Evolutionary conservation across 2,329 filamentous ascomycete genomes (phyloP).

Genomic region (Ceratocystis papillata): DNA sequence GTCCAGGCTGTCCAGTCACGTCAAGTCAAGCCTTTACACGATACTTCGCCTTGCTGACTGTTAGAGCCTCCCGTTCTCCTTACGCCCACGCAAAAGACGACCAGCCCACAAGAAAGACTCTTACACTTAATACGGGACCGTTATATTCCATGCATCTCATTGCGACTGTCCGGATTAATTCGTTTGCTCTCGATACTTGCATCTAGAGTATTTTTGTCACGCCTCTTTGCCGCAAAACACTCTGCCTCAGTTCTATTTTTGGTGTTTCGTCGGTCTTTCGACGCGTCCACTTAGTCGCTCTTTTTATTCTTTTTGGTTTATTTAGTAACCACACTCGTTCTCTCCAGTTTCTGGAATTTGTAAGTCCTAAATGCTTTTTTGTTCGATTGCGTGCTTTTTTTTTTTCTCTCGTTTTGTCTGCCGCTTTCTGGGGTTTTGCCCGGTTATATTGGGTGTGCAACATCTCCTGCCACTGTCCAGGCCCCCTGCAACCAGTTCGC

Average conservation of each 20-base stretch:
- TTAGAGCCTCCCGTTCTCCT: background rate
- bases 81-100: background rate
- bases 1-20: background rate
- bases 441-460: no score
- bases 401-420: background rate
- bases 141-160: conserved; percentile 6
- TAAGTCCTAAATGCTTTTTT: background rate
- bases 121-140: background rate
- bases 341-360: conserved; percentile 17
- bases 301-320: conserved; percentile 13
- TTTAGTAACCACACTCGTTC: conserved; percentile 2
- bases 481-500: no score
- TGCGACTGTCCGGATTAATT: conserved; percentile 4
- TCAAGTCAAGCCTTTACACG: background rate
- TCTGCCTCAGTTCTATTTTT: conserved; percentile 16
- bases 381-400: background rate
- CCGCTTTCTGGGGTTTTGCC: no score
- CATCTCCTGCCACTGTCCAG: no score
- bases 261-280: background rate
- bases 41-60: background rate
- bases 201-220: conserved; percentile 10
- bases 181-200: conserved; percentile 6
- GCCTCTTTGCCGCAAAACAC: background rate
- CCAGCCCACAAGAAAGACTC: background rate
- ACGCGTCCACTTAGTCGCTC: conserved; percentile 3